These are phyloP conservation scores for Rhodotorula taiwanensis DNA, from an alignment of 768 basidiomycete genomes.

Conservation along the genomic window DNA sequence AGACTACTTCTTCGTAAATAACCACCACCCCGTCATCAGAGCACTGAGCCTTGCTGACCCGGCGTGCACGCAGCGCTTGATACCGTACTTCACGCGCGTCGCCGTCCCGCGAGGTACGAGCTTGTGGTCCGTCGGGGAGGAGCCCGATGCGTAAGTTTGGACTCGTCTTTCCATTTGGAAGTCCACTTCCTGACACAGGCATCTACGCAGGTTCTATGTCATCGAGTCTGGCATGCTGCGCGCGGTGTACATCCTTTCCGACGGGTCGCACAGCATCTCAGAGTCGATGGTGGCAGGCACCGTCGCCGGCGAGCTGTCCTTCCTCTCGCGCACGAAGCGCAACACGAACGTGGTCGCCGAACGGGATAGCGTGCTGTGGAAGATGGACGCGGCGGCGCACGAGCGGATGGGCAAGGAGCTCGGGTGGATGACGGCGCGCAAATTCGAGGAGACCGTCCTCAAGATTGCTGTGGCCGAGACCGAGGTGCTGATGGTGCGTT, in stretches of 20 bases:
- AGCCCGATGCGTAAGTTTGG: slow-evolving; percentile 51
- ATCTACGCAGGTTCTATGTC: slow-evolving; percentile 56
- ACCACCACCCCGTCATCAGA: too few relatives aligned
- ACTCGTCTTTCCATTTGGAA: too few relatives aligned
- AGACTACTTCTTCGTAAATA: slow-evolving; percentile 50
- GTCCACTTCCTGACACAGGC: too few relatives aligned
- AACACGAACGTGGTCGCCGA: slow-evolving; percentile 85
- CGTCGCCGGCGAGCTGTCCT: slow-evolving; percentile 82
- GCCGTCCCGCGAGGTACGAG: slow-evolving; percentile 55
- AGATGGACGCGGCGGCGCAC: slow-evolving; percentile 58
- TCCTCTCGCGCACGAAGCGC: slow-evolving; percentile 66
- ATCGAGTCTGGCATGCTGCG: slow-evolving; percentile 79
- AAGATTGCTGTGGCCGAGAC: slow-evolving; percentile 29
- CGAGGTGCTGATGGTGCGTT: slow-evolving; percentile 27
- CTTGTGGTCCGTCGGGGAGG: slow-evolving; percentile 72
- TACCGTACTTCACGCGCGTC: slow-evolving; percentile 64
- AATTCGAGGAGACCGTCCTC: slow-evolving; percentile 34
- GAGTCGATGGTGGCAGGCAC: slow-evolving; percentile 54
- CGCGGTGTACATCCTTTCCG: slow-evolving; percentile 69
- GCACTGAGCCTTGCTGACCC: slow-evolving; percentile 18
- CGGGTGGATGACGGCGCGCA: slow-evolving; percentile 24
- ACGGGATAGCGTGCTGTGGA: slow-evolving; percentile 71
- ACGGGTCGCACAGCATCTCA: slow-evolving; percentile 47
- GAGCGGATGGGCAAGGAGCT: slow-evolving; percentile 50
- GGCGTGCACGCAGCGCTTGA: slow-evolving; percentile 48